These are phyloP conservation scores for Tetracentron sinense DNA, from an alignment of 164 flowering plant genomes.

Conservation along the genomic window DNA sequence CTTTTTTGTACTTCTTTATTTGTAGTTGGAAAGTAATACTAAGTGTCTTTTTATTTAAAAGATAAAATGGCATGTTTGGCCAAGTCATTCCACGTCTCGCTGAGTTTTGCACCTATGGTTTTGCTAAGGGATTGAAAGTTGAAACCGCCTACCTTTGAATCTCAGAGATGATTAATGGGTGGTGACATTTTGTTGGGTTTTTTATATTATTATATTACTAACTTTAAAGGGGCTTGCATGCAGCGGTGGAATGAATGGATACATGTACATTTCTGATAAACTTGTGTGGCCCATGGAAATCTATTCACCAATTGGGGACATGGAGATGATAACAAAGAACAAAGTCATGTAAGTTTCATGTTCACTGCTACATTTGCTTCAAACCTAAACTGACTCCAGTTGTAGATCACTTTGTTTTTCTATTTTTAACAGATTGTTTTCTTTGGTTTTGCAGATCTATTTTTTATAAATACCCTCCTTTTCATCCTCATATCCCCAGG, in stretches of 20 bases:
- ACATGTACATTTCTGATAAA: constrained; percentile 32
- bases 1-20: no score
- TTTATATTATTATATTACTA: not conserved
- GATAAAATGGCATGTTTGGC: constrained; percentile 2
- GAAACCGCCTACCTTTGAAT: not conserved
- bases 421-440: not conserved
- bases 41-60: no score
- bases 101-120: no score
- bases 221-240: constrained; percentile 1
- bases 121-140: no score
- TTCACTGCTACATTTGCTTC: not conserved
- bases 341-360: constrained; percentile 37
- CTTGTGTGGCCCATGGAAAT: constrained; percentile 27
- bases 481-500: constrained; percentile 47
- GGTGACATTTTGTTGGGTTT: not conserved
- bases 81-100: not conserved
- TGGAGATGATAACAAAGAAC: constrained; percentile 29
- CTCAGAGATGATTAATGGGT: not conserved
- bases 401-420: not conserved
- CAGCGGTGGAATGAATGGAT: constrained; percentile 61
- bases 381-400: not conserved
- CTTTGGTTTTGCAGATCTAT: constrained; percentile 30
- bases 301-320: constrained; percentile 33
- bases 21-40: no score
- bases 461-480: constrained; percentile 33